Percentiles rank a stretch among this genome's conserved stretches.
phyloP scores from a whole-genome alignment of 75 land plant species.

The Ceratopteris richardii region DNA sequence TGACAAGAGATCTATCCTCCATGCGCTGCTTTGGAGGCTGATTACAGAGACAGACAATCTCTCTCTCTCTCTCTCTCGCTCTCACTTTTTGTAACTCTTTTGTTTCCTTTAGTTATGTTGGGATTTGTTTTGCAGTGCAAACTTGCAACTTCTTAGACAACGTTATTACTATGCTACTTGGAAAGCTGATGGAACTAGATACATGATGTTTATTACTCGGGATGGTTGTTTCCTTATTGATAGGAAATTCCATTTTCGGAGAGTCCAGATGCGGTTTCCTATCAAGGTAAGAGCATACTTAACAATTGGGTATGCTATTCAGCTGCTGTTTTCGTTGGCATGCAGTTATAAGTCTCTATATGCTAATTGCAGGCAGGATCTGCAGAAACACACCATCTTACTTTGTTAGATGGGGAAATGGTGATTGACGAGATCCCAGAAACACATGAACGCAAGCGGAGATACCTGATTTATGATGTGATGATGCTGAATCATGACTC shows the following conservation, averaged over 20 bases:
- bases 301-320: too few species aligned
- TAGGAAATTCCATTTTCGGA: slow-evolving; percentile 77
- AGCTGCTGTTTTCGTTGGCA: too few species aligned
- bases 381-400: slow-evolving; percentile 43
- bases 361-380: neutral
- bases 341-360: neutral
- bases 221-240: slow-evolving; percentile 93
- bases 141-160: slow-evolving; percentile 74
- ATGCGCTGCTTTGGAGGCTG: too few species aligned
- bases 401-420: slow-evolving; percentile 96
- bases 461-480: slow-evolving; percentile 89
- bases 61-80: too few species aligned
- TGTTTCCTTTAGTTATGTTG: too few species aligned
- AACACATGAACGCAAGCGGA: slow-evolving; percentile 47
- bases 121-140: slow-evolving; percentile 59
- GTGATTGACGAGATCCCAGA: slow-evolving; percentile 74
- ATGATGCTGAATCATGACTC: slow-evolving; percentile 60
- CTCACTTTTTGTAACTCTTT: too few species aligned
- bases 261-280: slow-evolving; percentile 88
- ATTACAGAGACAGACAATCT: too few species aligned
- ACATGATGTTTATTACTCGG: slow-evolving; percentile 87
- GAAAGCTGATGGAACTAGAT: slow-evolving; percentile 99
- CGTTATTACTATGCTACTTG: slow-evolving; percentile 98
- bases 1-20: too few species aligned
- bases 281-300: slow-evolving; percentile 5